Conservation (phyloP, 352 stramenopile species). For the Pythium dissotocum region DNA sequence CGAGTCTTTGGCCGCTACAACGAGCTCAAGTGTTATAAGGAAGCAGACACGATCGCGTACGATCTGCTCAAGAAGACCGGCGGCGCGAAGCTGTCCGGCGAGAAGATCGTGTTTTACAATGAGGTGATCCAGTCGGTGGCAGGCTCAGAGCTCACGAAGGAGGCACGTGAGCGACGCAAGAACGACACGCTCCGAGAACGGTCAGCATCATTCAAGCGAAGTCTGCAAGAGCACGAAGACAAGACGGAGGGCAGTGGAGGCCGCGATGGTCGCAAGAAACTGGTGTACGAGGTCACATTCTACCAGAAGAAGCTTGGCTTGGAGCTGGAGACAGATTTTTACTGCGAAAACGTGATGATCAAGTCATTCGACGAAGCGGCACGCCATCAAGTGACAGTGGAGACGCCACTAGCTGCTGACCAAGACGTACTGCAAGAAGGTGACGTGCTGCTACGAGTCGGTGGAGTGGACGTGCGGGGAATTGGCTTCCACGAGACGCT, state of each 20-base stretch:
- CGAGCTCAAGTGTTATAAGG: conserved; percentile 88
- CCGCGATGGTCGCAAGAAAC: conserved; percentile 42
- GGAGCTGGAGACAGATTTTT: conserved; percentile 89
- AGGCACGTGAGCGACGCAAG: conserved; percentile 65
- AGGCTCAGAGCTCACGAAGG: conserved; percentile 72
- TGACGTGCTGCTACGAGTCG: conserved; percentile 70
- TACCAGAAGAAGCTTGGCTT: conserved; percentile 81
- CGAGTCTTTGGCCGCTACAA: conserved; percentile 90
- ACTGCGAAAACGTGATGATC: conserved; percentile 87
- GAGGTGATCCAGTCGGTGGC: conserved; percentile 80
- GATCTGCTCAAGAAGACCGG: conserved; percentile 79
- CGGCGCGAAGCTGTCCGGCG: conserved; percentile 58
- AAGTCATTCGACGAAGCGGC: conserved; percentile 65
- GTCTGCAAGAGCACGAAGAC: conserved; percentile 68
- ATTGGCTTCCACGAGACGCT: conserved; percentile 88
- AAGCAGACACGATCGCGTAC: conserved; percentile 86
- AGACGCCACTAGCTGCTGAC: conserved; percentile 50
- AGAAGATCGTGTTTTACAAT: conserved; percentile 91
- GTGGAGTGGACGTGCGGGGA: conserved; percentile 78
- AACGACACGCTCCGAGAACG: conserved; percentile 66
- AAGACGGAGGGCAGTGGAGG: conserved; percentile 28
- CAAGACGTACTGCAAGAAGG: conserved; percentile 77
- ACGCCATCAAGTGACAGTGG: conserved; percentile 55
- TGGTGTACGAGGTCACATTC: conserved; percentile 84
- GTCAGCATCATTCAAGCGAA: conserved; percentile 66